These are phyloP conservation scores for Ulota crispa DNA, from an alignment of 225 moss, liverwort and hornwort genomes.

Conservation along the genomic window DNA sequence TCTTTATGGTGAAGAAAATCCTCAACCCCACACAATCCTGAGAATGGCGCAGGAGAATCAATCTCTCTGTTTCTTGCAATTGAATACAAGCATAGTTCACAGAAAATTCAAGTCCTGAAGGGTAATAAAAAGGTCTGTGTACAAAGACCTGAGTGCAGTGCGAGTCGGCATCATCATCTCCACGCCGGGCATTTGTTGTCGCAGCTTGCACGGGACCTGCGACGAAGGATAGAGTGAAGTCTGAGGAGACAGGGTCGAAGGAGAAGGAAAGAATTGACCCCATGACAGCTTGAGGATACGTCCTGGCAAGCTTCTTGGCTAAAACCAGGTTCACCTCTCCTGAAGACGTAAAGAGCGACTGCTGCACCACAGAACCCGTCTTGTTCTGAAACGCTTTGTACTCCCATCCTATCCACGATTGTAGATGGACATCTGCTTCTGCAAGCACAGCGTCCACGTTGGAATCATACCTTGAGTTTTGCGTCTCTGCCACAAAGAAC, in stretches of 20 bases:
- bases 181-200: slow-evolving; percentile 2
- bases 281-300: slow-evolving; percentile 72
- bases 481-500: slow-evolving; percentile 58
- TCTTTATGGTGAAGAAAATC: slow-evolving; percentile 58
- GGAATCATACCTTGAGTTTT: background rate
- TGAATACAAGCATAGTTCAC: slow-evolving; percentile 48
- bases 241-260: slow-evolving; percentile 64
- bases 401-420: slow-evolving; percentile 96
- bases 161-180: background rate
- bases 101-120: slow-evolving; percentile 52
- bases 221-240: slow-evolving; percentile 54
- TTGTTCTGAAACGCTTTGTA: slow-evolving; percentile 81
- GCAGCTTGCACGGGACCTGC: slow-evolving; percentile 32
- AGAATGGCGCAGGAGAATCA: slow-evolving; percentile 56
- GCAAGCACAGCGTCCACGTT: slow-evolving; percentile 59
- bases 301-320: slow-evolving; percentile 71
- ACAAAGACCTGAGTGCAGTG: slow-evolving; percentile 57
- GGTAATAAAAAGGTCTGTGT: slow-evolving; percentile 70
- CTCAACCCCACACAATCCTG: slow-evolving; percentile 61
- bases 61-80: slow-evolving; percentile 55
- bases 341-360: slow-evolving; percentile 61
- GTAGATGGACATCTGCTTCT: slow-evolving; percentile 63
- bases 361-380: slow-evolving; percentile 70
- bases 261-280: slow-evolving; percentile 63
- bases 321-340: slow-evolving; percentile 60